Evolutionary conservation across 306 rosid species (phyloP), one percentile per base, ranked within the genome.

Genomic region (Rosa persica): DNA sequence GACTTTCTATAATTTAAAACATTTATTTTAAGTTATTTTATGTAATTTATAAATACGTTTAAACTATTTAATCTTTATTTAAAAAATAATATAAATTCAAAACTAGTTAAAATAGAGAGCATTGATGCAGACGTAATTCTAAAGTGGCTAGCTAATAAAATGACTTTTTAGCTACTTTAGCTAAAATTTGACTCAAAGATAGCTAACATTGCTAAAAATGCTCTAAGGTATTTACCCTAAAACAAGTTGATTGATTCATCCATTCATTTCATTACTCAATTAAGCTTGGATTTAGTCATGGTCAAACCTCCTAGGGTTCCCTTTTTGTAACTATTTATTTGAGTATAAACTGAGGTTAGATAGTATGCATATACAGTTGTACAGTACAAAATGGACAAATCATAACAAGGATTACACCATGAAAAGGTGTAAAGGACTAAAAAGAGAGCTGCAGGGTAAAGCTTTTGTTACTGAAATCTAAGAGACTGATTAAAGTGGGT

Each of bases 391-490:
- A 34, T 51, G 25, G 86, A 74, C 58, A 83, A 80, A 82, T 80
- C 36, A 75, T 25, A 48, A 38, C 13, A 48, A 17, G 12, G 54
- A 78, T 82, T 70, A 65, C 44, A 82, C 80, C 81, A 73, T 73
- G 69, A 49, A 77, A 81, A 82, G 81, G 23, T 44, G 47, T 34
- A 36, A 55, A 55, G 80, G 77, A 25, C 9, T 64, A 72, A 48
- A 80, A 75, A 83, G 80, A 83, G 74, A 64, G 34, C 49, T 51
- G 48, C 61, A 74, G 55, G 40, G 74, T 52, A 38, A 52, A 77
- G 85, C 89, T 90, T 86, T 87, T 81, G 87, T 89, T 91, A 86
- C 92, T 91, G 93, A 91, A 91, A 86, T 89, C 93, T 89, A 89
- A 87, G 93, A 86, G 87, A 75, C 54, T 81, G 88, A 86, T 83